Base-by-base conservation (phyloP, 495 filamentous ascomycete genomes). In the Aspergillus conjunctus region DNA sequence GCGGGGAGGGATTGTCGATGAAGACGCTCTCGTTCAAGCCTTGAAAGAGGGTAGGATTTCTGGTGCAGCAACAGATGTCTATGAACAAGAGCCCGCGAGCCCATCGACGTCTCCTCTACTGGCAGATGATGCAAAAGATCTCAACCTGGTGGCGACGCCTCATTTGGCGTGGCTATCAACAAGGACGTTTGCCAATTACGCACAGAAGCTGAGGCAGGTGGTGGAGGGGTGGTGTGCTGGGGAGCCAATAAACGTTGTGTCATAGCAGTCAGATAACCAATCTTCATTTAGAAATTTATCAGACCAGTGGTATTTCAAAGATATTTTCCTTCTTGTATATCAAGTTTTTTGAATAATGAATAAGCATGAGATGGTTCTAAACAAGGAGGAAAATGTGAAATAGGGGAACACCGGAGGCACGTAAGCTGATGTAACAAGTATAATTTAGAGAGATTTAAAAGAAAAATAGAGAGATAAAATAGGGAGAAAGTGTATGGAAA, bases 51-150 rank as follows among this genome's bases (percentile, higher is more conserved):
- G 71, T 17, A 69, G 62, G 57, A 83, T 87, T 31, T 75, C 73
- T 0, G 85, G 83, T 0, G 80, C 81, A 9, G 82, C 77, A 5
- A 82, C 79, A 1, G 85, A 88, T 67, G 84, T 87, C 0, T 86
- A 80, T 54, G 61, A 61, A 8, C 64, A 71, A 44, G 85, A 88
- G 70, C 85, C 84, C 15, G 81, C 81, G 12, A 64, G 60, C 3
- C 62, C 64, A 15, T 57, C 56, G 11, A 73, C 62, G 31, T 68
- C 67, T 3, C 67, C 65, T n/a, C 57, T 75, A 39, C 59, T 75
- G 33, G 59, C 57, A 30, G 66, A 68, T 18, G 68, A 60, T 15
- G 64, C 64, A 1, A 56, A 59, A 32, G 64, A 70, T 39, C 61
- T 75, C 31, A 75, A 75, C 51, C 46, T 75, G 53, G 59, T 71